These are phyloP conservation scores for Aspergillus neoniger DNA, from an alignment of 2,329 filamentous ascomycete genomes.

Conservation along the genomic window DNA sequence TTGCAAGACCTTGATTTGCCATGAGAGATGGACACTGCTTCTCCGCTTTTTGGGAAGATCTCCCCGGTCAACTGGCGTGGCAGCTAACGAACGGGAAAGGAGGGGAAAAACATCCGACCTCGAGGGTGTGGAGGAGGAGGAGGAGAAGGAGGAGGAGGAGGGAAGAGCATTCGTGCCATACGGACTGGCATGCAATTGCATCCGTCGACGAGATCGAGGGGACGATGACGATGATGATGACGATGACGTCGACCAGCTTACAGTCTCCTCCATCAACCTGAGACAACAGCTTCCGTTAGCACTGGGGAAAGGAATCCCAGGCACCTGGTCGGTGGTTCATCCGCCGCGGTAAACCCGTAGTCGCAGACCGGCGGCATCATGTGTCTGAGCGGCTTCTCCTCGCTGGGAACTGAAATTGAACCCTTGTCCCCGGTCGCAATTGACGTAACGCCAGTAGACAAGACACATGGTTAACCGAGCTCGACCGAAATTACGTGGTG, in stretches of 20 bases:
- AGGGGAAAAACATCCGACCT: not conserved
- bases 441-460: not conserved
- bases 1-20: not conserved
- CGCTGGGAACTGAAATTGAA: too few relatives aligned
- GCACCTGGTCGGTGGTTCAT: conserved; percentile 23
- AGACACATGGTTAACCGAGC: not conserved
- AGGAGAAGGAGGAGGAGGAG: too few relatives aligned
- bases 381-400: conserved; percentile 6
- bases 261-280: not conserved
- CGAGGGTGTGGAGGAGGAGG: not conserved
- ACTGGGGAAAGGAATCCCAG: conserved; percentile 15
- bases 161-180: not conserved
- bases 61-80: not conserved
- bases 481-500: not conserved
- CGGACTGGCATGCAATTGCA: not conserved
- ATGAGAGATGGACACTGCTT: not conserved
- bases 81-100: not conserved
- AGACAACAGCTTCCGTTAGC: not conserved
- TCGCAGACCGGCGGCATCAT: conserved; percentile 16
- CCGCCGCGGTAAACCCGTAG: not conserved
- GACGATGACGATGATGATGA: not conserved
- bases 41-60: not conserved
- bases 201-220: not conserved
- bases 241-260: conserved; percentile 4
- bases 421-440: not conserved